phyloP scores from a whole-genome alignment of 106 monocot genomes.

The Amphibolis antarctica region DNA sequence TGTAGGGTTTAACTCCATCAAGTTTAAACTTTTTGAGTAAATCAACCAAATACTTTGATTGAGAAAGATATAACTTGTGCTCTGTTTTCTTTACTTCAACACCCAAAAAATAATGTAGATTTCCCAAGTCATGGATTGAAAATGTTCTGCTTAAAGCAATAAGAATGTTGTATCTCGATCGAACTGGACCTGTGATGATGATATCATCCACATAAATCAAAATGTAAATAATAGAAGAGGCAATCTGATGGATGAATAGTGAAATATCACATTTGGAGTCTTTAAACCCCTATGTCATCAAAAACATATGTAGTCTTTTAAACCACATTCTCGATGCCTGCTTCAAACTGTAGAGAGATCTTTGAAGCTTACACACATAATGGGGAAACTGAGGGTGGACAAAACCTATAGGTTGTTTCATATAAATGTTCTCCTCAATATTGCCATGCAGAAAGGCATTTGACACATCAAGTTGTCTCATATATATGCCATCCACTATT shows the following conservation, averaged over 20 bases:
- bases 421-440: neutral
- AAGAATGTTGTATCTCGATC: neutral
- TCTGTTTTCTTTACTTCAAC: neutral
- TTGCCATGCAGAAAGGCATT: constrained; percentile 5
- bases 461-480: neutral
- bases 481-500: no score
- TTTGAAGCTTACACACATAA: neutral
- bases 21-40: no score
- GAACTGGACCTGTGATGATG: neutral
- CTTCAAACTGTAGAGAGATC: neutral
- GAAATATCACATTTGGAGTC: neutral
- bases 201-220: constrained; percentile 11
- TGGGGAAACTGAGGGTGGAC: neutral
- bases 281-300: neutral
- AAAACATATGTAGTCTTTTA: neutral
- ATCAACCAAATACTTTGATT: no score
- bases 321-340: neutral
- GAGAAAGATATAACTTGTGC: no score
- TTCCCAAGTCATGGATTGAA: neutral
- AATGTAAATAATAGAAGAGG: neutral
- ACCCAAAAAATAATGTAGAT: constrained; percentile 1
- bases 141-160: neutral
- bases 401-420: neutral
- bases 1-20: no score
- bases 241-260: neutral